These are phyloP conservation scores for Pezicula radicicola DNA, from an alignment of 2,329 filamentous ascomycete species.

Conservation along the genomic window DNA sequence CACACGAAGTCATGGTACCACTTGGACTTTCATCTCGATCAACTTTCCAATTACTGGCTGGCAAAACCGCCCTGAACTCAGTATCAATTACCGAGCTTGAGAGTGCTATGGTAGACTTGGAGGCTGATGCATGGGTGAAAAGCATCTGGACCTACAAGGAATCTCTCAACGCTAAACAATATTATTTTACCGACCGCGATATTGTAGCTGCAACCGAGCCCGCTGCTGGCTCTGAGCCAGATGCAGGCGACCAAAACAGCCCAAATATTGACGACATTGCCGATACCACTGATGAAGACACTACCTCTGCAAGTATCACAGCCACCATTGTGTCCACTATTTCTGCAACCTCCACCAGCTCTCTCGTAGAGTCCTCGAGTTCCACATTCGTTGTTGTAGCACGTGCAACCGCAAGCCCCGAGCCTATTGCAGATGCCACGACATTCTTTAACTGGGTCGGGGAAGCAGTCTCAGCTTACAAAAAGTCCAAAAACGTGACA, in stretches of 20 bases:
- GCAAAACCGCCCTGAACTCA: not conserved
- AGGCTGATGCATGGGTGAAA: not conserved
- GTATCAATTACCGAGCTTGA: not conserved
- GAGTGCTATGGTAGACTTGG: not conserved
- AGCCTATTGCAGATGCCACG: not conserved
- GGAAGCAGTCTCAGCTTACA: not conserved
- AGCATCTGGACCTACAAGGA: not conserved
- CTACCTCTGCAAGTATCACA: not conserved
- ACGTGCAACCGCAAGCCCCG: not conserved
- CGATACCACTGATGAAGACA: not conserved
- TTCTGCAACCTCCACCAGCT: no score
- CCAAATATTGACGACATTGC: no score
- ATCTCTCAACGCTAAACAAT: not conserved
- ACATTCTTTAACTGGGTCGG: not conserved
- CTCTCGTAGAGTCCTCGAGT: no score
- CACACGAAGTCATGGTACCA: not conserved
- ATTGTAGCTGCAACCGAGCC: no score
- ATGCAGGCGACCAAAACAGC: no score
- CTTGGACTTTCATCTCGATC: not conserved
- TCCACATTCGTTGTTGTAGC: no score
- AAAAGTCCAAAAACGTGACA: not conserved
- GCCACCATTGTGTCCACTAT: not conserved
- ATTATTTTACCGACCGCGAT: not conserved
- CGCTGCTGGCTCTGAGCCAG: no score
- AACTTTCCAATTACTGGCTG: not conserved